Conservation (phyloP, 2,329 filamentous ascomycete species). For the Fusarium equiseti region DNA sequence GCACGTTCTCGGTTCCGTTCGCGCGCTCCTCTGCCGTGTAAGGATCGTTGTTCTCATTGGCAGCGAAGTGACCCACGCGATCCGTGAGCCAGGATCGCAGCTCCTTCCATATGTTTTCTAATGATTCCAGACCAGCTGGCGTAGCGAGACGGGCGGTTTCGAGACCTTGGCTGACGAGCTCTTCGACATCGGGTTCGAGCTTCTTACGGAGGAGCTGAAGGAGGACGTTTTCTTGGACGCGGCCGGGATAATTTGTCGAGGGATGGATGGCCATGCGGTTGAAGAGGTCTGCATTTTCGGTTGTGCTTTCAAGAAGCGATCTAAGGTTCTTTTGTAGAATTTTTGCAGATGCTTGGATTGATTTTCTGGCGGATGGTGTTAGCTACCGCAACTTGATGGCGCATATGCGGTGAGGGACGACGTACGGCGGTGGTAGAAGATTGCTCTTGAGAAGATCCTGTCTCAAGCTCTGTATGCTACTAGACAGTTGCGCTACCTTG, state of each 20-base stretch:
- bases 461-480: slow-evolving; percentile 74
- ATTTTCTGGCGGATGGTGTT: slow-evolving; percentile 63
- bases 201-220: slow-evolving; percentile 83
- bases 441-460: slow-evolving; percentile 71
- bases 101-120: slow-evolving; percentile 70
- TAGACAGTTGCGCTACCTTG: slow-evolving; percentile 75
- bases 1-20: slow-evolving; percentile 74
- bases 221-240: slow-evolving; percentile 74
- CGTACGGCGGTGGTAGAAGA: slow-evolving; percentile 75
- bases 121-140: slow-evolving; percentile 58
- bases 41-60: slow-evolving; percentile 65
- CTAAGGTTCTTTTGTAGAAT: slow-evolving; percentile 79
- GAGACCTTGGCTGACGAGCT: slow-evolving; percentile 75
- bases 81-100: slow-evolving; percentile 57
- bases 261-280: slow-evolving; percentile 79
- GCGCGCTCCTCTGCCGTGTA: slow-evolving; percentile 80
- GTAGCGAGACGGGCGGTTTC: slow-evolving; percentile 57
- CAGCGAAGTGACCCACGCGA: slow-evolving; percentile 57
- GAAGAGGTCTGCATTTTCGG: slow-evolving; percentile 75
- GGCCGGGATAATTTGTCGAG: slow-evolving; percentile 78
- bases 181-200: slow-evolving; percentile 81
- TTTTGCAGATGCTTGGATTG: slow-evolving; percentile 76
- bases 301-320: slow-evolving; percentile 73
- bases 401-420: not conserved
- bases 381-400: slow-evolving; percentile 8